Percentiles rank a stretch among this genome's conserved stretches.
Conservation (phyloP, 1,284 basidiomycete species). For the Salmacisia buchloeana region DNA sequence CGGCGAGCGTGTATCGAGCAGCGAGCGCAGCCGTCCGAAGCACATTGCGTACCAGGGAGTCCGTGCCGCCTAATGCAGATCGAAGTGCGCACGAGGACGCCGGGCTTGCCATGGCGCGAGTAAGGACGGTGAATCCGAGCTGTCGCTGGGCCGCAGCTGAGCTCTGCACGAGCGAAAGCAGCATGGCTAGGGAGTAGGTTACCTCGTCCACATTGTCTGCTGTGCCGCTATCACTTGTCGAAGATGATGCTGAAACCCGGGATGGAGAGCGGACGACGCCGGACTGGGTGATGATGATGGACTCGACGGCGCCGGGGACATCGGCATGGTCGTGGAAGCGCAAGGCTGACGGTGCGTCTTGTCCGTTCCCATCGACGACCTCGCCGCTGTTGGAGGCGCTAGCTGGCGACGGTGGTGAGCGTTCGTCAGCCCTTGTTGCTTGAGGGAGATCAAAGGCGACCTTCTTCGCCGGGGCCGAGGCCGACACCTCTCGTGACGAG, state of each 20-base stretch:
- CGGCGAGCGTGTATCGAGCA: background rate
- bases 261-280: background rate
- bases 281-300: background rate
- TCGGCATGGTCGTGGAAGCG: background rate
- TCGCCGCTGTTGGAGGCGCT: background rate
- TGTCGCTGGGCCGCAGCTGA: background rate
- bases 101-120: background rate
- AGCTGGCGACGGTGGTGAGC: background rate
- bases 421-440: too few species aligned
- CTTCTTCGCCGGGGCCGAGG: background rate
- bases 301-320: background rate
- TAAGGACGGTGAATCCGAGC: constrained; percentile 1
- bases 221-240: too few species aligned
- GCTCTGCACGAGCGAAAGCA: constrained; percentile 5
- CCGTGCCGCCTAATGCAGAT: background rate
- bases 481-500: background rate
- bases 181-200: constrained; percentile 1
- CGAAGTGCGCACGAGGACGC: background rate
- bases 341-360: background rate
- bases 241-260: background rate
- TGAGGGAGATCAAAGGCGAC: background rate
- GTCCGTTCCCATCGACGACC: background rate
- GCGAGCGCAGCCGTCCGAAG: background rate
- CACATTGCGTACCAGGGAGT: background rate
- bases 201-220: background rate